A percentile compares a stretch with the other conserved stretches of the same genome.
These are phyloP conservation scores for Cunninghamia lanceolata DNA, from an alignment of 75 land plant species.

Conservation along the genomic window DNA sequence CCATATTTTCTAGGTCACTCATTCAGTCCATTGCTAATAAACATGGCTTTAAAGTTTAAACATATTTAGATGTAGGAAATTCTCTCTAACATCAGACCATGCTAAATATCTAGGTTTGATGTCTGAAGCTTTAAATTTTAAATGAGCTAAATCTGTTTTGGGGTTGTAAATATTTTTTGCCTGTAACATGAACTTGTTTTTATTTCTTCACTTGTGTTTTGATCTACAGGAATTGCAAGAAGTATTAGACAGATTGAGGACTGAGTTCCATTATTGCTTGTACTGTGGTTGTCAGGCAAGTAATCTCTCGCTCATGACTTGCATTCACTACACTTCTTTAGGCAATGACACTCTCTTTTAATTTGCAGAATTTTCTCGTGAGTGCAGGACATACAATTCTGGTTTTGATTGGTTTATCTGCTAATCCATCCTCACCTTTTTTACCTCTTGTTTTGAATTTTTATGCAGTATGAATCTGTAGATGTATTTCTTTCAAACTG, in stretches of 20 bases:
- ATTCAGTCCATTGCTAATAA: not conserved
- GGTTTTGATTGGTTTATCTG: not conserved
- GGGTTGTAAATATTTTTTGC: not conserved
- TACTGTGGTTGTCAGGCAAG: conserved; percentile 17
- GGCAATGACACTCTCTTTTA: not conserved
- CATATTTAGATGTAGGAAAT: not conserved
- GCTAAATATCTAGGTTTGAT: not conserved
- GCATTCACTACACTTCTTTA: not conserved
- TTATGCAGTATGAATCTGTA: conserved; percentile 11
- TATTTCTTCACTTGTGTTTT: not conserved
- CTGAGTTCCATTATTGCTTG: conserved; percentile 11
- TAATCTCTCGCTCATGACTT: not conserved
- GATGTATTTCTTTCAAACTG: conserved; percentile 2
- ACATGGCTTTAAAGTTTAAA: not conserved
- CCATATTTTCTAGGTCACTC: not conserved
- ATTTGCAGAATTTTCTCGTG: not conserved
- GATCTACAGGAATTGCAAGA: conserved; percentile 10
- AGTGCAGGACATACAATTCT: not conserved
- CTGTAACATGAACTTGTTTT: not conserved
- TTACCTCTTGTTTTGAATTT: not conserved
- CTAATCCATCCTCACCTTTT: not conserved
- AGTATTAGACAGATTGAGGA: conserved; percentile 5
- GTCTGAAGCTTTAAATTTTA: not conserved
- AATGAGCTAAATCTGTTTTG: not conserved
- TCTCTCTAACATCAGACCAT: not conserved